These are phyloP conservation scores for Wallacemonas sp. DNA, from an alignment of 208 protist genomes.

Conservation along the genomic window DNA sequence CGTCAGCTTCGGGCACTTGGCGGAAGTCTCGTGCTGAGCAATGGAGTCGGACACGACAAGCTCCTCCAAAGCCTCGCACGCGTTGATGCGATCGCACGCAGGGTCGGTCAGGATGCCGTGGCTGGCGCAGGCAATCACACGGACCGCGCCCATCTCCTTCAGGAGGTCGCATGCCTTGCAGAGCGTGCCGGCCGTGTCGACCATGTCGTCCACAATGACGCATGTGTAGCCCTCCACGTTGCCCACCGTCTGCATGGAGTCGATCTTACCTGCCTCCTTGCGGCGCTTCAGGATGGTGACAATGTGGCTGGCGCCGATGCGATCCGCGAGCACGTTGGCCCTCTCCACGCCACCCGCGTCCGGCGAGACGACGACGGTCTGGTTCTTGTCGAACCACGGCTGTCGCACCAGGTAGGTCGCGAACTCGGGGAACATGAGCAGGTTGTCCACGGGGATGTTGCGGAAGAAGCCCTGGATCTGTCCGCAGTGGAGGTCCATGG, in stretches of 20 bases:
- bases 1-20: constrained; percentile 85
- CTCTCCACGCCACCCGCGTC: constrained; percentile 97
- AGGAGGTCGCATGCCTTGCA: constrained; percentile 90
- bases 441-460: constrained; percentile 95
- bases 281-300: constrained; percentile 93
- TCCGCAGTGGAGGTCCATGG: constrained; percentile 94
- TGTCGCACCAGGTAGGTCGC: constrained; percentile 83
- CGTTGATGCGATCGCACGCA: constrained; percentile 90
- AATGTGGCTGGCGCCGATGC: constrained; percentile 85
- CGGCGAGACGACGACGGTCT: constrained; percentile 94
- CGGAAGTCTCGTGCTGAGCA: constrained; percentile 54
- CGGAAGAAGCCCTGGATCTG: constrained; percentile 97
- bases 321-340: constrained; percentile 89
- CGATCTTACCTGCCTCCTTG: constrained; percentile 91
- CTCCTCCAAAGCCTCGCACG: constrained; percentile 86
- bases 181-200: constrained; percentile 96
- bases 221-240: constrained; percentile 94
- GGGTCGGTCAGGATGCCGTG: constrained; percentile 95
- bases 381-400: constrained; percentile 77
- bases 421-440: constrained; percentile 92
- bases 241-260: constrained; percentile 95
- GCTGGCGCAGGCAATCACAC: constrained; percentile 93
- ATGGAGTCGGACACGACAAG: constrained; percentile 94
- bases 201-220: constrained; percentile 98
- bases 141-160: constrained; percentile 89